Percentiles rank a stretch among this genome's conserved stretches.
Evolutionary conservation across 2,329 filamentous ascomycete species (phyloP).

Genomic region (Aureobasidium zeae): DNA sequence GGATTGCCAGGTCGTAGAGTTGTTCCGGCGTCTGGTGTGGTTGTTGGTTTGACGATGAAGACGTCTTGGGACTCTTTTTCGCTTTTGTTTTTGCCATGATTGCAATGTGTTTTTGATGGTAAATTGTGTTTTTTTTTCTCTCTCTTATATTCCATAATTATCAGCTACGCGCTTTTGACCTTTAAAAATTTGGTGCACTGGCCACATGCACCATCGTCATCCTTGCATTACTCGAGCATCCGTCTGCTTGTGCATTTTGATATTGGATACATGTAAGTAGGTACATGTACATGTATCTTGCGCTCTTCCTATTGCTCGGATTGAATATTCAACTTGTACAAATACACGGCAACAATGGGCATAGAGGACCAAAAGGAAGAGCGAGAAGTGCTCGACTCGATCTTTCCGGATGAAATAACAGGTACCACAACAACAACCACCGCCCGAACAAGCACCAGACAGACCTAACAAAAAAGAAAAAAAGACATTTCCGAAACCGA

Average conservation of each 20-base stretch:
- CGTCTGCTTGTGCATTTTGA: no score
- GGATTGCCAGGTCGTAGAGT: constrained; percentile 48
- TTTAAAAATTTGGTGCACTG: constrained; percentile 7
- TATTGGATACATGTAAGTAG: no score
- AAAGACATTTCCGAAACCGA: constrained; percentile 82
- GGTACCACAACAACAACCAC: constrained; percentile 41
- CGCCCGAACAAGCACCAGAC: constrained; percentile 2
- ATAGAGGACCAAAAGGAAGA: constrained; percentile 88
- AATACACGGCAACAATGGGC: constrained; percentile 34
- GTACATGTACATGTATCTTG: no score
- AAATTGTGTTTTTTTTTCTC: neutral
- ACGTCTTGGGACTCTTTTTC: constrained; percentile 32
- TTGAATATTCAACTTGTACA: neutral
- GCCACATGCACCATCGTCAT: no score
- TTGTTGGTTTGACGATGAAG: constrained; percentile 18
- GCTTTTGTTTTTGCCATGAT: constrained; percentile 46
- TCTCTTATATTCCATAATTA: neutral
- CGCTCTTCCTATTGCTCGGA: no score
- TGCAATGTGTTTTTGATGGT: neutral
- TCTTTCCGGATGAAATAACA: constrained; percentile 96
- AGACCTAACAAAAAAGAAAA: no score
- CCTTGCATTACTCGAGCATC: no score
- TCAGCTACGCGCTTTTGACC: constrained; percentile 5
- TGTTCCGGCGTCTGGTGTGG: constrained; percentile 44
- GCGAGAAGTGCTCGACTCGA: constrained; percentile 93